A percentile compares a stretch with the other conserved stretches of the same genome.
Conservation (phyloP, 1,284 basidiomycete genomes). For the Irpex sp. region DNA sequence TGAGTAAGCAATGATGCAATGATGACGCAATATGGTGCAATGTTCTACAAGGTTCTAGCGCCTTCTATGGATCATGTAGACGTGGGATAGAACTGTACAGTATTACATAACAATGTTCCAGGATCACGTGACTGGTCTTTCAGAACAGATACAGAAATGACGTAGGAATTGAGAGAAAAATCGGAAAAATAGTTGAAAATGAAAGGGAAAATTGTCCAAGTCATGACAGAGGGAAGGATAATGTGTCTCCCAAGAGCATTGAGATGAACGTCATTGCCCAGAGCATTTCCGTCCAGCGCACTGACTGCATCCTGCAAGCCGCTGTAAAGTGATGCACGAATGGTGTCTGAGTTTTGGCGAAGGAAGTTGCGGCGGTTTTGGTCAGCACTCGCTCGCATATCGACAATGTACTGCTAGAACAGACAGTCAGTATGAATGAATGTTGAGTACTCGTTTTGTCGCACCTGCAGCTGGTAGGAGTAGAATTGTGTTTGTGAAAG, state of each 20-base stretch:
- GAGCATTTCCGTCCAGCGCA: constrained; percentile 1
- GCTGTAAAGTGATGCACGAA: constrained; percentile 36
- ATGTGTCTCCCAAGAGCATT: constrained; percentile 29
- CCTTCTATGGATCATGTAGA: no score
- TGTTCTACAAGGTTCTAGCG: no score
- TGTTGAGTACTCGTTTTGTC: constrained; percentile 20
- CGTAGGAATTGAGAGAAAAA: no score
- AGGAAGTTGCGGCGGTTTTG: constrained; percentile 22
- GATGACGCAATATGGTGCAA: no score
- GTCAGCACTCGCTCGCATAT: constrained; percentile 30
- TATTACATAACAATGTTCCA: no score
- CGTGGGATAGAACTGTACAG: no score
- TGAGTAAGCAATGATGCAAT: no score
- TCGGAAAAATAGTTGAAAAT: no score
- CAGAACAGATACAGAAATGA: no score
- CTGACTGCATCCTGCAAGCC: constrained; percentile 37
- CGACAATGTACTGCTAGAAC: constrained; percentile 37
- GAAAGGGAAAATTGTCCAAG: no score
- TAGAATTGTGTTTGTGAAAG: constrained; percentile 28
- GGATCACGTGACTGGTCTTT: no score
- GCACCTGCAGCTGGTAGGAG: constrained; percentile 13
- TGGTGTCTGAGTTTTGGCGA: constrained; percentile 30
- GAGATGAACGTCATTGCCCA: constrained; percentile 23
- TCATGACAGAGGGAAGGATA: constrained; percentile 43
- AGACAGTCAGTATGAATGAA: constrained; percentile 36